Evolutionary conservation across 495 filamentous ascomycete genomes (phyloP).

Genomic region (Lepidopterella palustris): DNA sequence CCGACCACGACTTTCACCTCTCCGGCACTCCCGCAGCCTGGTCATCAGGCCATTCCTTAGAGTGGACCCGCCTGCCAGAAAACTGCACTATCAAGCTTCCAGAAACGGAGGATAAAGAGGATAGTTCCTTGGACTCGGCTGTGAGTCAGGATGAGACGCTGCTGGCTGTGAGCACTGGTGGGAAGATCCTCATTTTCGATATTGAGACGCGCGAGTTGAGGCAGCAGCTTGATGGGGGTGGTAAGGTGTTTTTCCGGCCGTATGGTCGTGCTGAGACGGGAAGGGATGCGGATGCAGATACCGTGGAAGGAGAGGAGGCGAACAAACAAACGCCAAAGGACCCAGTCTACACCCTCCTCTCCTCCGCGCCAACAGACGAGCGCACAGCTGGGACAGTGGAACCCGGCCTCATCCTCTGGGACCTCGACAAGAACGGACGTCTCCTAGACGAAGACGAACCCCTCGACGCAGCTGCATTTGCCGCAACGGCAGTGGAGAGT

Average conservation of each 20-base stretch:
- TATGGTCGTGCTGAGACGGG: not conserved
- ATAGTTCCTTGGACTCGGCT: not conserved
- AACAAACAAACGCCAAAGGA: too few species aligned
- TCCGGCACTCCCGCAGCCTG: not conserved
- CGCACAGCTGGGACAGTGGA: not conserved
- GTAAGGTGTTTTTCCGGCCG: conserved; percentile 5
- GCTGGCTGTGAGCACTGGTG: conserved; percentile 7
- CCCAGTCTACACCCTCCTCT: conserved; percentile 13
- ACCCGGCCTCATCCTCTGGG: conserved; percentile 16
- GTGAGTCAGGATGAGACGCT: conserved; percentile 7
- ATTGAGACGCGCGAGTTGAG: conserved; percentile 3
- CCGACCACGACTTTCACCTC: not conserved
- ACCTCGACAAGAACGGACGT: conserved; percentile 15
- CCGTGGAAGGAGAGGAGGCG: too few species aligned
- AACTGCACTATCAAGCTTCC: not conserved
- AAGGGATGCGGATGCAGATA: not conserved
- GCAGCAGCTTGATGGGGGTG: conserved; percentile 7
- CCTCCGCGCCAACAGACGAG: not conserved
- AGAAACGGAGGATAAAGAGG: not conserved
- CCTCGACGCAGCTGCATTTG: conserved; percentile 6
- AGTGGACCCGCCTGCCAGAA: not conserved
- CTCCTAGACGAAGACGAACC: conserved; percentile 12
- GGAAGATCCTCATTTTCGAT: conserved; percentile 8
- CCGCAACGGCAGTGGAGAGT: conserved; percentile 9
- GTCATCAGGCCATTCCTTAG: not conserved